Evolutionary conservation across 257 asterid genomes (phyloP).

Genomic region (Asclepias syriaca): DNA sequence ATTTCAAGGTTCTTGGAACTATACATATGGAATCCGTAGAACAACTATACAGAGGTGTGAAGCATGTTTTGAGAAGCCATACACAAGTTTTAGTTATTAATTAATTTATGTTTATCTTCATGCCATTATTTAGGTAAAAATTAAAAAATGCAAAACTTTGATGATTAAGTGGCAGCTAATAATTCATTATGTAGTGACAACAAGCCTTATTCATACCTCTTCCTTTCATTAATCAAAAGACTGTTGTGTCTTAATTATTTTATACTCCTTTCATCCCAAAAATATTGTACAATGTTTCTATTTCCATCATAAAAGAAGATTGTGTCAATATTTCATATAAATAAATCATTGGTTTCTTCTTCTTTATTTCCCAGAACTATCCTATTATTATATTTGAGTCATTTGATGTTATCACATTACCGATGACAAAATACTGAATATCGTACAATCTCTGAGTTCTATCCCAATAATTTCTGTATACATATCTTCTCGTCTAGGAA

Average conservation of each 20-base stretch:
- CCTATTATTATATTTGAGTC: no score
- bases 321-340: no score
- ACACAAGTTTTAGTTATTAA: background rate
- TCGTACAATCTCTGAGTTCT: no score
- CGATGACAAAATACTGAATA: no score
- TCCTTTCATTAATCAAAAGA: background rate
- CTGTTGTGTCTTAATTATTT: no score
- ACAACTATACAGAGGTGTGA: constrained; percentile 1
- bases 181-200: background rate
- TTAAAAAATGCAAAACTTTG: background rate
- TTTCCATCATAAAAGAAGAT: no score
- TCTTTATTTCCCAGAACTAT: no score
- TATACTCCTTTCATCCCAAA: background rate
- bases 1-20: background rate
- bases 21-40: background rate
- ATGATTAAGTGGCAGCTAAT: background rate
- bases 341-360: no score
- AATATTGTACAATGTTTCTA: no score
- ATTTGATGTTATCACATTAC: no score
- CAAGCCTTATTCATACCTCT: background rate
- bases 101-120: background rate
- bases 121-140: background rate
- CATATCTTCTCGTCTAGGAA: no score
- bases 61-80: background rate
- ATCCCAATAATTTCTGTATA: no score